Evolutionary conservation across 2,329 filamentous ascomycete species (phyloP).

Genomic region (Botrytis tulipae): DNA sequence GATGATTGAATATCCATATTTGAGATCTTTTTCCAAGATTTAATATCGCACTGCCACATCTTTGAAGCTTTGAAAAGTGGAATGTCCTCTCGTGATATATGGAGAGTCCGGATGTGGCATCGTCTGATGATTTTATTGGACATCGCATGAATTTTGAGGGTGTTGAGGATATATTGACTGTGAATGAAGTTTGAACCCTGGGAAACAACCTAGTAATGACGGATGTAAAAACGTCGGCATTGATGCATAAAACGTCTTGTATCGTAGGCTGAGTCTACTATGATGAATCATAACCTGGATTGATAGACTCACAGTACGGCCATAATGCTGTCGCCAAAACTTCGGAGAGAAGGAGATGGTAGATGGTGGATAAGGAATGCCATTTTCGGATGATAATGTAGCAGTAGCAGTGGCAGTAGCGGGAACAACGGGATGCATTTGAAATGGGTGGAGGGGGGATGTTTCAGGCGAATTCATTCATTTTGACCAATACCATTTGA

Average conservation of each 20-base stretch:
- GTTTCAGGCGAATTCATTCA: conserved; percentile 18
- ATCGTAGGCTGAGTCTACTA: not conserved
- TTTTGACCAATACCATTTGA: not conserved
- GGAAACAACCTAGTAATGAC: not conserved
- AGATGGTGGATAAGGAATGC: not conserved
- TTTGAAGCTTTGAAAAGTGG: conserved; percentile 7
- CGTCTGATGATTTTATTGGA: conserved; percentile 10
- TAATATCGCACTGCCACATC: conserved; percentile 17
- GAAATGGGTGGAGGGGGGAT: conserved; percentile 10
- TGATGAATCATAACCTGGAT: conserved; percentile 1
- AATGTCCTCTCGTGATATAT: conserved; percentile 16
- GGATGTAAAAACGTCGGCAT: not conserved
- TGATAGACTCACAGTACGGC: not conserved
- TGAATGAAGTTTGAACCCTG: not conserved
- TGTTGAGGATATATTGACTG: conserved; percentile 5
- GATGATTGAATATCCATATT: conserved; percentile 2
- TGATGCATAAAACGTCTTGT: not conserved
- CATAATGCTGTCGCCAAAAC: not conserved
- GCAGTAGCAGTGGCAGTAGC: not conserved
- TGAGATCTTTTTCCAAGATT: not conserved
- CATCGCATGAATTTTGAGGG: not conserved
- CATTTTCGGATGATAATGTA: conserved; percentile 3
- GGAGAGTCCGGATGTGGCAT: not conserved
- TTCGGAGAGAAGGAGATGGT: conserved; percentile 1
- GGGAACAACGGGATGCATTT: not conserved